Evolutionary conservation across 2,329 filamentous ascomycete species (phyloP).

Genomic region (Dactylellina drechsleri): DNA sequence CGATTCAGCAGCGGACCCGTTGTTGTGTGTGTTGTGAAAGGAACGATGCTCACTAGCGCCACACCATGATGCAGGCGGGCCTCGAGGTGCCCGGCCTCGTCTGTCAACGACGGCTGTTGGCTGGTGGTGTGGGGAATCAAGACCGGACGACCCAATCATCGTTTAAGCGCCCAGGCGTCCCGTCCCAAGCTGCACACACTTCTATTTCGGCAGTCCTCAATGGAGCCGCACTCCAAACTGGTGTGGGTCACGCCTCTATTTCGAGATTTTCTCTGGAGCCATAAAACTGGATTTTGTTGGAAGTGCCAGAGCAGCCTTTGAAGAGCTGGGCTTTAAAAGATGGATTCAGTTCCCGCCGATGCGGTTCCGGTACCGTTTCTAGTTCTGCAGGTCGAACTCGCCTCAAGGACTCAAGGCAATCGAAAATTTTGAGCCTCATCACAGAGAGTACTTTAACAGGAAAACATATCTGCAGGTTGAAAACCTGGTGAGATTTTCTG

Average conservation of each 20-base stretch:
- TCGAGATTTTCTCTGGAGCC: constrained; percentile 17
- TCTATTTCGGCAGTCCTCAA: constrained; percentile 44
- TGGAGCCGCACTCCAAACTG: constrained; percentile 24
- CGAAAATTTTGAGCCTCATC: constrained; percentile 10
- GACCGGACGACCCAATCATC: constrained; percentile 24
- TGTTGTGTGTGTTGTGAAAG: not conserved
- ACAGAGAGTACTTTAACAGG: constrained; percentile 47
- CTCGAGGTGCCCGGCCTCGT: constrained; percentile 1
- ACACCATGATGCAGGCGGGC: constrained; percentile 11
- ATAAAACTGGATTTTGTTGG: constrained; percentile 19
- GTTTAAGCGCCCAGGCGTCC: constrained; percentile 44
- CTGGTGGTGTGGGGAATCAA: constrained; percentile 30
- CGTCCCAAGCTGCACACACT: constrained; percentile 46
- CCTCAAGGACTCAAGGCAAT: not conserved
- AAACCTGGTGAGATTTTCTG: no score
- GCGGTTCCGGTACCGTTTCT: constrained; percentile 32
- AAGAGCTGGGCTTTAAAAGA: constrained; percentile 30
- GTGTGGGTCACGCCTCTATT: constrained; percentile 31
- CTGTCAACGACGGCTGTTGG: constrained; percentile 2
- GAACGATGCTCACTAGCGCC: constrained; percentile 13
- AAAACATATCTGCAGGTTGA: constrained; percentile 48
- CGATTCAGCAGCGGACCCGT: no score
- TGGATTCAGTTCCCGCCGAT: constrained; percentile 44
- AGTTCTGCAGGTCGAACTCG: constrained; percentile 1
- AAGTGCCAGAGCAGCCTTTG: not conserved